Percentiles rank a stretch among this genome's conserved stretches.
phyloP scores from a whole-genome alignment of 805 yeast genomes.

The Metschnikowia continentalis region DNA sequence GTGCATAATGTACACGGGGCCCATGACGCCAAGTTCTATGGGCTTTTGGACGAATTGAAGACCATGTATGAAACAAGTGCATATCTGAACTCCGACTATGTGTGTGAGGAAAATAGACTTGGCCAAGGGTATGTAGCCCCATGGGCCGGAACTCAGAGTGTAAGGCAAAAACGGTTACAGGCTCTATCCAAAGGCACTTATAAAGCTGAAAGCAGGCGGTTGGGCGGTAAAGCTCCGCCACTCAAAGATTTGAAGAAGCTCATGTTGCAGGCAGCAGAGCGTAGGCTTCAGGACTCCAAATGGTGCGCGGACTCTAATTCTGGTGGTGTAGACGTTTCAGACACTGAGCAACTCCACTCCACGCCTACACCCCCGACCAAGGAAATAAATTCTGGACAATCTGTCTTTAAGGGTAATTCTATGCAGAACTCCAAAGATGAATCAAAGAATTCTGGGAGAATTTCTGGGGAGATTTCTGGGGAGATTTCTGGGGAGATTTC shows the following conservation, averaged over 20 bases:
- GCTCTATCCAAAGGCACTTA: slow-evolving; percentile 39
- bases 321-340: slow-evolving; percentile 17
- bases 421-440: no score
- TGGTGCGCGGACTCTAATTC: slow-evolving; percentile 36
- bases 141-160: slow-evolving; percentile 7
- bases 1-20: slow-evolving; percentile 79
- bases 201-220: slow-evolving; percentile 36
- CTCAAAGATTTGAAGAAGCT: slow-evolving; percentile 34
- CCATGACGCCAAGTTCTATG: slow-evolving; percentile 71
- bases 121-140: slow-evolving; percentile 31
- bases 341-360: neutral
- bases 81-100: slow-evolving; percentile 42
- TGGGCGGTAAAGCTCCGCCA: slow-evolving; percentile 19
- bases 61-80: slow-evolving; percentile 46
- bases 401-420: no score
- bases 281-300: slow-evolving; percentile 50
- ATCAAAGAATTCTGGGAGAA: no score
- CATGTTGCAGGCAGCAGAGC: slow-evolving; percentile 58
- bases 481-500: neutral
- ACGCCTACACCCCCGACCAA: no score
- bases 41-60: slow-evolving; percentile 56
- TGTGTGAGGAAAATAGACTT: slow-evolving; percentile 44
- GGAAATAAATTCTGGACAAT: no score
- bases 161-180: slow-evolving; percentile 38
- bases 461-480: neutral